phyloP scores from a whole-genome alignment of 257 asterid species.

The Capsicum pubescens region DNA sequence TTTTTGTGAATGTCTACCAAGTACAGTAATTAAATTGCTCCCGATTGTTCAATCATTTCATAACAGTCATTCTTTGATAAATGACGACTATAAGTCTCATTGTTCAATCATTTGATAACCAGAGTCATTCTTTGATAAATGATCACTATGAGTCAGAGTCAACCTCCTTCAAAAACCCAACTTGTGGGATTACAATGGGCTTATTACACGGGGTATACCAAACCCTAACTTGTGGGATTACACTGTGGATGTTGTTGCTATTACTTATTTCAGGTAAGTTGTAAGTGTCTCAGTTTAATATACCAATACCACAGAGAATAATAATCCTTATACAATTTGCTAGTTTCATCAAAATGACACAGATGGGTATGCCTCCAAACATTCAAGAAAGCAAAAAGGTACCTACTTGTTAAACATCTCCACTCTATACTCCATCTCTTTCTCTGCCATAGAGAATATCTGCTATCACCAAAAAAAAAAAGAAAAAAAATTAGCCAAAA shows the following conservation, averaged over 20 bases:
- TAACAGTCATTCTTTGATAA: too few relatives aligned
- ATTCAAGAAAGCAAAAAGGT: neutral
- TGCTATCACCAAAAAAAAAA: slow-evolving; percentile 37
- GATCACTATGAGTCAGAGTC: too few relatives aligned
- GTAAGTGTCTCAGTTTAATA: neutral
- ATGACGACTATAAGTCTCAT: too few relatives aligned
- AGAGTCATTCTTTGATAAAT: too few relatives aligned
- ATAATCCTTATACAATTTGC: neutral
- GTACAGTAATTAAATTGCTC: too few relatives aligned
- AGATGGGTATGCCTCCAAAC: neutral
- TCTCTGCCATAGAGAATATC: slow-evolving; percentile 77
- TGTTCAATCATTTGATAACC: too few relatives aligned
- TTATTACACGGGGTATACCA: too few relatives aligned
- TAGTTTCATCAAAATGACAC: neutral
- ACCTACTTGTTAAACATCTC: slow-evolving; percentile 75
- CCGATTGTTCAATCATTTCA: too few relatives aligned
- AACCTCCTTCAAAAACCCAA: too few relatives aligned
- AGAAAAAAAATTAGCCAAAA: neutral
- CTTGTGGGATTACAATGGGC: neutral
- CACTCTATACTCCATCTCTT: slow-evolving; percentile 82
- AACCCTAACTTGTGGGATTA: neutral
- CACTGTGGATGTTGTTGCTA: neutral
- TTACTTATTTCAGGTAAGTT: neutral
- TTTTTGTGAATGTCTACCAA: too few relatives aligned
- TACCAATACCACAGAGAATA: neutral